Evolutionary conservation across 441 rosid genomes (phyloP).

Genomic region (Populus trichocarpa): DNA sequence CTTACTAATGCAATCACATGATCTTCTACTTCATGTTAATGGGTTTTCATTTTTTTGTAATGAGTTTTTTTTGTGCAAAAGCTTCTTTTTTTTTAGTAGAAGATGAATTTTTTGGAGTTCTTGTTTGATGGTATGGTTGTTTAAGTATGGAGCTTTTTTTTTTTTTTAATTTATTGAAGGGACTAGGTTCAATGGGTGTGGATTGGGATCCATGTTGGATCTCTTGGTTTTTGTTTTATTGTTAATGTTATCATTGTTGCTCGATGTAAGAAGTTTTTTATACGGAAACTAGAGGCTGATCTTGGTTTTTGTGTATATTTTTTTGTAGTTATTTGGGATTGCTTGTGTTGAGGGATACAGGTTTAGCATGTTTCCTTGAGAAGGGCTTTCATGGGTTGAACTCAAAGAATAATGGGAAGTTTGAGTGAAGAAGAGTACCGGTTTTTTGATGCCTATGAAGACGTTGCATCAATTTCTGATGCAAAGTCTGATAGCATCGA

Average conservation of each 20-base stretch:
- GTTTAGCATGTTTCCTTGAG: slow-evolving; percentile 31
- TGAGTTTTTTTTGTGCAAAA: slow-evolving; percentile 37
- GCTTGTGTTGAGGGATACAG: slow-evolving; percentile 56
- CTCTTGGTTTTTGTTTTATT: slow-evolving; percentile 42
- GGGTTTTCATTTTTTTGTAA: slow-evolving; percentile 33
- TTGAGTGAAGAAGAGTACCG: slow-evolving; percentile 47
- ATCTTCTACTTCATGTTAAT: slow-evolving; percentile 37
- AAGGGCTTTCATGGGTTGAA: slow-evolving; percentile 73
- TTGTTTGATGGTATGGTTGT: slow-evolving; percentile 15
- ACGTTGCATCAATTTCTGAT: slow-evolving; percentile 36
- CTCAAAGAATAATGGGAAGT: slow-evolving; percentile 43
- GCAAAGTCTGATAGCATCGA: slow-evolving; percentile 22
- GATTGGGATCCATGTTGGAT: slow-evolving; percentile 89
- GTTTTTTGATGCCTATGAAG: slow-evolving; percentile 75
- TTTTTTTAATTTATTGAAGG: slow-evolving; percentile 1
- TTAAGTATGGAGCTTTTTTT: slow-evolving; percentile 17
- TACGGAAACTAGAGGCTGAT: slow-evolving; percentile 35
- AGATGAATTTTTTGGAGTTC: neutral
- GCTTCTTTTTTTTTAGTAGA: slow-evolving; percentile 6
- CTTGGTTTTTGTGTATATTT: slow-evolving; percentile 50
- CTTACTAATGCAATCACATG: slow-evolving; percentile 42
- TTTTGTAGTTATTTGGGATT: slow-evolving; percentile 34
- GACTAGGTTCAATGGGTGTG: slow-evolving; percentile 61
- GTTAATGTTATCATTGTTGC: slow-evolving; percentile 19
- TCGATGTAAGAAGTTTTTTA: slow-evolving; percentile 21